Evolutionary conservation across 2,329 filamentous ascomycete genomes (phyloP).

Genomic region (Pseudogymnoascus sp.): DNA sequence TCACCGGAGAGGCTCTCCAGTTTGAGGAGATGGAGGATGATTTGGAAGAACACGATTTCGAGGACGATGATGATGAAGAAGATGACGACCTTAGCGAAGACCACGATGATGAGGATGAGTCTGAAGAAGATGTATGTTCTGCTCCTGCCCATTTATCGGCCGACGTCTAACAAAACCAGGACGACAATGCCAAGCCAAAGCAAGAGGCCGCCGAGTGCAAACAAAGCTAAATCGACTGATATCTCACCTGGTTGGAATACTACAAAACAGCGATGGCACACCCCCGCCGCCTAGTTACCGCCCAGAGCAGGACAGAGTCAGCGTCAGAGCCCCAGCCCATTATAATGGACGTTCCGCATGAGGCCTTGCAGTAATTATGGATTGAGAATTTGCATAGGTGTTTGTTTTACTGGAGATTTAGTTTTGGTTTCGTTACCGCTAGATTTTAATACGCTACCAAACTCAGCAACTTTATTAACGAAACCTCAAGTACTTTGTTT

Average conservation of each 20-base stretch:
- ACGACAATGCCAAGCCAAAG: constrained; percentile 83
- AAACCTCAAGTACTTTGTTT: not conserved
- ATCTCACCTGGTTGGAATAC: constrained; percentile 12
- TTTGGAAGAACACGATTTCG: constrained; percentile 71
- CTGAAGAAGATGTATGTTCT: constrained; percentile 65
- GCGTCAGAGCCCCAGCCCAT: not conserved
- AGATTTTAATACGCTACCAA: constrained; percentile 10
- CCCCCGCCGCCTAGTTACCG: not conserved
- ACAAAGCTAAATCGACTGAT: constrained; percentile 59
- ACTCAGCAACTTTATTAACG: constrained; percentile 8
- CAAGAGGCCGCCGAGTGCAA: constrained; percentile 94
- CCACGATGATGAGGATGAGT: constrained; percentile 70
- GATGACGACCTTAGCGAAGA: constrained; percentile 80
- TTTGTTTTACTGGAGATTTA: constrained; percentile 10
- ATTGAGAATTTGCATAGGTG: constrained; percentile 10
- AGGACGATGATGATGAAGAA: constrained; percentile 82
- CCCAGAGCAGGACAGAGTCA: constrained; percentile 9
- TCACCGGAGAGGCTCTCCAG: constrained; percentile 93
- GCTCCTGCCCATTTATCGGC: not conserved
- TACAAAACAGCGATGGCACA: constrained; percentile 7
- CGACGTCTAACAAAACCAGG: constrained; percentile 41
- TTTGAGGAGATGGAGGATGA: constrained; percentile 90
- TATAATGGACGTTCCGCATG: constrained; percentile 1
- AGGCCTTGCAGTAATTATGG: constrained; percentile 8
- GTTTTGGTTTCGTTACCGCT: constrained; percentile 9